Evolutionary conservation across 177 flowering plant species (phyloP).

Genomic region (Vitis hybrid): DNA sequence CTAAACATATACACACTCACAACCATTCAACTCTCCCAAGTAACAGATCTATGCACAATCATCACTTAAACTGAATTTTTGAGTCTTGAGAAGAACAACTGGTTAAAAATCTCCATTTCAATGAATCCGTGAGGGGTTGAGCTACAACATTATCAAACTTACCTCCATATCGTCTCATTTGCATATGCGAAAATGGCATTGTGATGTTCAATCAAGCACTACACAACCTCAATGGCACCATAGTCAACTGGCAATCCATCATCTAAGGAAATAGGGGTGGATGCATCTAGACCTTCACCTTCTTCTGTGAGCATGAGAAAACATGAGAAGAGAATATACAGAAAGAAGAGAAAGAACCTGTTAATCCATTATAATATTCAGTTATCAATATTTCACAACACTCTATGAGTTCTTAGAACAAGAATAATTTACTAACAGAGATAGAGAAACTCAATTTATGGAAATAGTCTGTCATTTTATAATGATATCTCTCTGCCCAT

Average conservation of each 20-base stretch:
- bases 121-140: too few species aligned
- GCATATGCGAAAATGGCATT: conserved; percentile 86
- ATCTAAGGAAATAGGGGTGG: conserved; percentile 79
- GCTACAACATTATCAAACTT: conserved; percentile 8
- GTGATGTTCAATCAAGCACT: conserved; percentile 86
- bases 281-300: conserved; percentile 52
- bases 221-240: conserved; percentile 78
- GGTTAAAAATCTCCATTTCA: too few species aligned
- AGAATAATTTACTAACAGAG: background rate
- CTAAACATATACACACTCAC: too few species aligned
- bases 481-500: too few species aligned
- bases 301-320: conserved; percentile 48
- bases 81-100: too few species aligned
- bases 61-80: too few species aligned
- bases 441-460: background rate
- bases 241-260: conserved; percentile 72
- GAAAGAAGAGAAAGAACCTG: background rate
- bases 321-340: too few species aligned
- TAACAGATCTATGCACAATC: too few species aligned
- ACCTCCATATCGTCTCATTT: conserved; percentile 87
- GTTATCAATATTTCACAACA: background rate
- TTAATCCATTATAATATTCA: background rate
- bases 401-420: background rate
- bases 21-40: too few species aligned
- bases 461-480: background rate